These are phyloP conservation scores for Kalanchoe fedtschenkoi DNA, from an alignment of 164 flowering plant genomes.

Conservation along the genomic window DNA sequence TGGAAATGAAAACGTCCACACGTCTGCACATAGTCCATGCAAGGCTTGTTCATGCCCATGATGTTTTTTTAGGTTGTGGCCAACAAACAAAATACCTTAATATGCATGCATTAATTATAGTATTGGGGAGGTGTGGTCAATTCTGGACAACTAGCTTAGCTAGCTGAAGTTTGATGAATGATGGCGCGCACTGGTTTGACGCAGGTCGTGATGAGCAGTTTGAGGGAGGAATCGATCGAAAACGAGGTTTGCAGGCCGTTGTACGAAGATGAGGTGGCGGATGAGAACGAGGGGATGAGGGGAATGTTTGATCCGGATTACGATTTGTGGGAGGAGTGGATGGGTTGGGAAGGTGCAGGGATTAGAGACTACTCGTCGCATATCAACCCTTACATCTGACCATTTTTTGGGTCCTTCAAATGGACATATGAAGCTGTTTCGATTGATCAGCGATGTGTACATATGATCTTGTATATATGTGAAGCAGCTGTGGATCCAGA, in stretches of 20 bases:
- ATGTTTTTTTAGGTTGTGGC: background rate
- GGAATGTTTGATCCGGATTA: constrained; percentile 62
- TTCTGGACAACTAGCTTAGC: background rate
- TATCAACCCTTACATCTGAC: constrained; percentile 63
- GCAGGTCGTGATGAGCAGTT: constrained; percentile 63
- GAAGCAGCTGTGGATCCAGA: too few species aligned
- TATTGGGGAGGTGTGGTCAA: background rate
- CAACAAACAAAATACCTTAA: background rate
- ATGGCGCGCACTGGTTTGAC: background rate
- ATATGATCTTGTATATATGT: background rate
- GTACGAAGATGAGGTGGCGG: constrained; percentile 17
- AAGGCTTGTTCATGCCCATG: background rate
- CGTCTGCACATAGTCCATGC: too few species aligned
- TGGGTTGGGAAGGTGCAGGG: constrained; percentile 99
- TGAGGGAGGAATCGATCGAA: constrained; percentile 33
- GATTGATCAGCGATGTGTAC: background rate
- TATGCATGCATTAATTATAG: too few species aligned
- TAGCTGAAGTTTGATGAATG: background rate
- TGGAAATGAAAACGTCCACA: background rate
- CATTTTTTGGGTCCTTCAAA: background rate
- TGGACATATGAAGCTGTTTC: too few species aligned
- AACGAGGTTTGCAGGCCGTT: constrained; percentile 12
- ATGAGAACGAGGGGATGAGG: constrained; percentile 31
- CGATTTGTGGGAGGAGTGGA: constrained; percentile 90
- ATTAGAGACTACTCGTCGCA: constrained; percentile 71